Evolutionary conservation across 345 rosid species (phyloP).

Genomic region (Laguncularia racemosa): DNA sequence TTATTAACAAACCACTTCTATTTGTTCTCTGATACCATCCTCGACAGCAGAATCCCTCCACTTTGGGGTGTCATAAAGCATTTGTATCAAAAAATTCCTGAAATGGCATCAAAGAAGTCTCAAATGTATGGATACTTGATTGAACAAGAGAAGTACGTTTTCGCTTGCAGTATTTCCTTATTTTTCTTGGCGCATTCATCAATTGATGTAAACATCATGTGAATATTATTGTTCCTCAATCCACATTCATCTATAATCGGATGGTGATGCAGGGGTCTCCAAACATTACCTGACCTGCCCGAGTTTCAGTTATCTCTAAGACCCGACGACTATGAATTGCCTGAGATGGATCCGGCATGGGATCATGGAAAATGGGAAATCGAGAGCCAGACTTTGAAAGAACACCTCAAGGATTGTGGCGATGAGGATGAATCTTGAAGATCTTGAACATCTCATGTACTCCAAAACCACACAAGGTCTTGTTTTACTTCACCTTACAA

Average conservation of each 20-base stretch:
- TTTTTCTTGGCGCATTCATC: not conserved
- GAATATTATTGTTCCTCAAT: not conserved
- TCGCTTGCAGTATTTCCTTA: no score
- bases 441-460: no score
- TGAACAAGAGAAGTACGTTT: slow-evolving; percentile 83
- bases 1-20: not conserved
- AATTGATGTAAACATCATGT: no score
- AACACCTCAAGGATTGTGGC: slow-evolving; percentile 53
- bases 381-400: slow-evolving; percentile 44
- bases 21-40: not conserved
- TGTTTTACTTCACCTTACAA: no score
- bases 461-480: no score
- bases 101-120: slow-evolving; percentile 75
- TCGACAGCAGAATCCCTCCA: slow-evolving; percentile 57
- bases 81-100: slow-evolving; percentile 80
- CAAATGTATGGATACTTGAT: slow-evolving; percentile 77
- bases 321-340: slow-evolving; percentile 67
- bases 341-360: slow-evolving; percentile 56
- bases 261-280: slow-evolving; percentile 46
- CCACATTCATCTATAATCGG: not conserved
- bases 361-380: slow-evolving; percentile 42
- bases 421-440: slow-evolving; percentile 23
- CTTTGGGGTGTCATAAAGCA: slow-evolving; percentile 84
- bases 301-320: slow-evolving; percentile 75
- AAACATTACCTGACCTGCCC: slow-evolving; percentile 76